Evolutionary conservation across 768 basidiomycete species (phyloP).

Genomic region (Boletus vinaceobasis): DNA sequence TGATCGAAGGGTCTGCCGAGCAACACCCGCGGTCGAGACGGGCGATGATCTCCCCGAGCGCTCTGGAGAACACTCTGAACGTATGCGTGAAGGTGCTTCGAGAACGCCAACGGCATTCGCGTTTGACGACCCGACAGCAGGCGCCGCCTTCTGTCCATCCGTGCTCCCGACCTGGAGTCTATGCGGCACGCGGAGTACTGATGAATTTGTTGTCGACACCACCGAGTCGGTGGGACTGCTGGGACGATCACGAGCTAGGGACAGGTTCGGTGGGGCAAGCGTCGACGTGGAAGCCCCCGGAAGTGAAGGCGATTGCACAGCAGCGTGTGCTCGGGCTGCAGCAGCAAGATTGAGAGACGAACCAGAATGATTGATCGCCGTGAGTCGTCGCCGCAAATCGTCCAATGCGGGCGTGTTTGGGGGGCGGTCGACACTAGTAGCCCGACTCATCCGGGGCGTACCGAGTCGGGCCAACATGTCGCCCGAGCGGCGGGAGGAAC

Average conservation of each 20-base stretch:
- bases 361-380: conserved; percentile 68
- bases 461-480: conserved; percentile 45
- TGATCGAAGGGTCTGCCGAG: conserved; percentile 47
- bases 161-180: conserved; percentile 66
- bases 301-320: conserved; percentile 12
- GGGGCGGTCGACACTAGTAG: conserved; percentile 46
- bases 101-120: conserved; percentile 80
- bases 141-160: conserved; percentile 83
- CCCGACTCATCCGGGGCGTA: conserved; percentile 47
- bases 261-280: conserved; percentile 24
- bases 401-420: conserved; percentile 62
- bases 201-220: conserved; percentile 66
- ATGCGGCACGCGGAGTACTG: conserved; percentile 53
- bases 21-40: conserved; percentile 54
- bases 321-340: conserved; percentile 39
- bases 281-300: conserved; percentile 3
- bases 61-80: conserved; percentile 63
- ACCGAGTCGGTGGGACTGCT: conserved; percentile 82
- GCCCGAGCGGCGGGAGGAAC: conserved; percentile 42
- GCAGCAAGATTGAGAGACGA: conserved; percentile 54
- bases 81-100: conserved; percentile 69
- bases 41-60: conserved; percentile 80
- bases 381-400: conserved; percentile 73
- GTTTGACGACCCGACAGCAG: conserved; percentile 84
- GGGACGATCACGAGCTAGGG: conserved; percentile 48